Evolutionary conservation across 352 stramenopile species (phyloP).

Genomic region (Pythium aquatile): DNA sequence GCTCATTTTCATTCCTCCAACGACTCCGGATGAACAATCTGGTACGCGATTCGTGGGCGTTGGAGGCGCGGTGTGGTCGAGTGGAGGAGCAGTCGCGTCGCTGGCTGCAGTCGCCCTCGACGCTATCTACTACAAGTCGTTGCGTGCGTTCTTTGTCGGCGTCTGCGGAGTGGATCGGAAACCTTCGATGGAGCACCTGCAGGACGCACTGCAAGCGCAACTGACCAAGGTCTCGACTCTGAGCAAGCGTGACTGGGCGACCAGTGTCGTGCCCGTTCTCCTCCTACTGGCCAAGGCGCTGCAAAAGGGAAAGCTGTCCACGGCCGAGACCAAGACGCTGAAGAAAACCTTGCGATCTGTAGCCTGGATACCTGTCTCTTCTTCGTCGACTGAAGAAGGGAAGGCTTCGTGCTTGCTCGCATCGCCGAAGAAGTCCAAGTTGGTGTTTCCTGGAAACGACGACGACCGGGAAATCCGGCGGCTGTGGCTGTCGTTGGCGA

Average conservation of each 20-base stretch:
- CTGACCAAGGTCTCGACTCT: not conserved
- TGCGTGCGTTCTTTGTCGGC: constrained; percentile 63
- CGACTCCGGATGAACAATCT: not conserved
- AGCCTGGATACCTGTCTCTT: constrained; percentile 19
- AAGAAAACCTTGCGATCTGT: constrained; percentile 30
- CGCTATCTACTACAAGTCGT: constrained; percentile 44
- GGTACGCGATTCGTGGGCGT: constrained; percentile 6
- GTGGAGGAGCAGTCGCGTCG: constrained; percentile 24
- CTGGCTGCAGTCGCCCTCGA: constrained; percentile 34
- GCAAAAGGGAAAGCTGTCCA: constrained; percentile 41
- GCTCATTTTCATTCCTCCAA: constrained; percentile 16
- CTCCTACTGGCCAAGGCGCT: constrained; percentile 39
- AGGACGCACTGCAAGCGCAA: constrained; percentile 4
- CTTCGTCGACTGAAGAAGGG: not conserved
- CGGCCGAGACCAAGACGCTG: constrained; percentile 38
- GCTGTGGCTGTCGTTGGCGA: constrained; percentile 27
- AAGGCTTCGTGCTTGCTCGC: constrained; percentile 3
- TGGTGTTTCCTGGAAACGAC: constrained; percentile 19
- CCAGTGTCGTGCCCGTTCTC: constrained; percentile 42
- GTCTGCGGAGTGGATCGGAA: constrained; percentile 65
- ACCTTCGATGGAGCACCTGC: constrained; percentile 50
- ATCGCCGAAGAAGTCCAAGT: constrained; percentile 23
- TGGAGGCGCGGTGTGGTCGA: constrained; percentile 22
- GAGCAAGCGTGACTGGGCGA: constrained; percentile 26
- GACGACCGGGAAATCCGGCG: constrained; percentile 21